Evolutionary conservation across 2,329 filamentous ascomycete genomes (phyloP).

Genomic region (Passalora sequoiae): DNA sequence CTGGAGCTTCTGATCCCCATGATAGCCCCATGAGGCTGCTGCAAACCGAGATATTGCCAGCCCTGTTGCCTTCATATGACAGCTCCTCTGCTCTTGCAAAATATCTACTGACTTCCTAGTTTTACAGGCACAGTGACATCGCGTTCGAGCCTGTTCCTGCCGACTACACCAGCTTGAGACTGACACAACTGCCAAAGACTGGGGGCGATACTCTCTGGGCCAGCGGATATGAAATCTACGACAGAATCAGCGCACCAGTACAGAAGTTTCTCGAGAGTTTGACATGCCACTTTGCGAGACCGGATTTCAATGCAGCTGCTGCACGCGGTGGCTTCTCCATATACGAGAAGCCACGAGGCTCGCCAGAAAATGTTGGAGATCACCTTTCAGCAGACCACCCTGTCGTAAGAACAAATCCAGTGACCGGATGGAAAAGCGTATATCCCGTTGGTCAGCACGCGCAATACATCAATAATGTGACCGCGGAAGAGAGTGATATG

Average conservation of each 20-base stretch:
- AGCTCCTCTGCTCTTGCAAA: no score
- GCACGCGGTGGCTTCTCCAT: constrained; percentile 15
- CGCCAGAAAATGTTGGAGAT: constrained; percentile 23
- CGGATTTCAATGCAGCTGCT: constrained; percentile 32
- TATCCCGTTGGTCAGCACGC: constrained; percentile 57
- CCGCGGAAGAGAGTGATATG: constrained; percentile 20
- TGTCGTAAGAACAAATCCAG: constrained; percentile 54
- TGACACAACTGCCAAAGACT: constrained; percentile 52
- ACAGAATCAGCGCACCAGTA: constrained; percentile 54
- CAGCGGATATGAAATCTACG: constrained; percentile 62
- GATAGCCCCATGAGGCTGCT: no score
- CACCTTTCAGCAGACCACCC: constrained; percentile 38
- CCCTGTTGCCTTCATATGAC: no score
- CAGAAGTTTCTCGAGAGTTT: constrained; percentile 56
- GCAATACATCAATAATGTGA: constrained; percentile 52
- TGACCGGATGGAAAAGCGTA: constrained; percentile 58
- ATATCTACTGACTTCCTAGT: no score
- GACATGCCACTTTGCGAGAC: constrained; percentile 46
- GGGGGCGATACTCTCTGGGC: constrained; percentile 61
- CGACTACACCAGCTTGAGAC: constrained; percentile 58
- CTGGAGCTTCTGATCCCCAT: no score
- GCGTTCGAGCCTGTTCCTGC: constrained; percentile 59
- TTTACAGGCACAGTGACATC: constrained; percentile 60
- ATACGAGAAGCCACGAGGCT: constrained; percentile 21
- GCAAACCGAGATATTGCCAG: no score